phyloP scores from a whole-genome alignment of 2,329 filamentous ascomycete genomes.

The Penicillium nordicum region DNA sequence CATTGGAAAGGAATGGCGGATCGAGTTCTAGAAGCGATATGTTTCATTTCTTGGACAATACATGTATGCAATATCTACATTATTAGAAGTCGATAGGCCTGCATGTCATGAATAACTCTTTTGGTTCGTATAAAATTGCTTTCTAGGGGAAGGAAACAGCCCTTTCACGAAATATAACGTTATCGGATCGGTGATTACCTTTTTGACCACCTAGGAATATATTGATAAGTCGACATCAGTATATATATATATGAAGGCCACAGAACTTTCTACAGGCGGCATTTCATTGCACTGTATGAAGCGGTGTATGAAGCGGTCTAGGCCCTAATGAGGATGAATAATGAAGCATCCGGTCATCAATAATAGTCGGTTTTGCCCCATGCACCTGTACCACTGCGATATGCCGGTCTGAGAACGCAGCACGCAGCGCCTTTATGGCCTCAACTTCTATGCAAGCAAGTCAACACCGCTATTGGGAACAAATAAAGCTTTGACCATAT shows the following conservation, averaged over 20 bases:
- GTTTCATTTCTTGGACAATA: not conserved
- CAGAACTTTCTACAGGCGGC: no score
- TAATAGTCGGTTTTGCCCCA: no score
- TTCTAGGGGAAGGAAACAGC: no score
- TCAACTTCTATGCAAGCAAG: constrained; percentile 41
- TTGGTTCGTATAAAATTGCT: not conserved
- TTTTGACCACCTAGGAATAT: no score
- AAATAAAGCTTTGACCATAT: constrained; percentile 44
- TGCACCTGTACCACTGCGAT: not conserved
- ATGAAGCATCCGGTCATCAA: no score
- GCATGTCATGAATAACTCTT: not conserved
- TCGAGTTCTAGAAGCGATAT: constrained; percentile 47
- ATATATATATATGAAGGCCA: no score
- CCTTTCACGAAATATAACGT: not conserved
- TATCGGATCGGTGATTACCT: no score
- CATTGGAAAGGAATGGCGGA: constrained; percentile 64
- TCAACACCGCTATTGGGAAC: constrained; percentile 47
- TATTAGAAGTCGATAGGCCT: not conserved
- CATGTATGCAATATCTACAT: constrained; percentile 9
- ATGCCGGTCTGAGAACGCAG: constrained; percentile 37
- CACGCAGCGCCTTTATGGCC: constrained; percentile 39
- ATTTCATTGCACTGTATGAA: no score
- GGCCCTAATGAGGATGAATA: no score
- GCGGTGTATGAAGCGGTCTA: no score
- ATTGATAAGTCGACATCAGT: no score